These are phyloP conservation scores for Metschnikowia corniflorae DNA, from an alignment of 805 yeast species.

Conservation along the genomic window DNA sequence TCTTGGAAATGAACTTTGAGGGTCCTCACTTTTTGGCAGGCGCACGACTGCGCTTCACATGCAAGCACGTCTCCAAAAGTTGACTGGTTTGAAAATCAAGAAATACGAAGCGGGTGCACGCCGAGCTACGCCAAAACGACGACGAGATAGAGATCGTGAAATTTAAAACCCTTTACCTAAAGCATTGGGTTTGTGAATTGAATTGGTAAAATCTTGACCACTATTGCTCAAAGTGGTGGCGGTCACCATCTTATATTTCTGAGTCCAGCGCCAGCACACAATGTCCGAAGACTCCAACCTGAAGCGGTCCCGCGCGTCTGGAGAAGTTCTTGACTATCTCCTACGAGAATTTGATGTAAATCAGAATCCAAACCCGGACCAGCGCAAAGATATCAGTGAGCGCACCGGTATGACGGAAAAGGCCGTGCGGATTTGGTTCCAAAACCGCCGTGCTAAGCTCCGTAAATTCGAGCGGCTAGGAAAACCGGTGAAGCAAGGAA, in stretches of 20 bases:
- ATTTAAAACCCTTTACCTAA: no score
- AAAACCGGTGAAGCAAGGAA: slow-evolving; percentile 11
- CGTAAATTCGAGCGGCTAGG: slow-evolving; percentile 59
- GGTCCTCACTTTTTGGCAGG: no score
- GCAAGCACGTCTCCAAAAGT: slow-evolving; percentile 8
- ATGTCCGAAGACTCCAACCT: slow-evolving; percentile 20
- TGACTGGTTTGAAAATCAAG: neutral
- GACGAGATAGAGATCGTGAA: no score
- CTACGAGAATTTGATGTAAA: slow-evolving; percentile 66
- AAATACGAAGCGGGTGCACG: no score
- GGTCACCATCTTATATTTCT: no score
- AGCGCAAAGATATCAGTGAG: slow-evolving; percentile 64
- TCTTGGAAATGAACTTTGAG: no score
- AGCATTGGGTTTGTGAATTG: no score
- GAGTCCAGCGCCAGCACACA: no score
- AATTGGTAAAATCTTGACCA: no score
- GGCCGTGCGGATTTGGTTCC: slow-evolving; percentile 91
- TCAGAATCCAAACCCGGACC: slow-evolving; percentile 72
- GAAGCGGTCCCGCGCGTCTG: slow-evolving; percentile 71
- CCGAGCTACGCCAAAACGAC: no score
- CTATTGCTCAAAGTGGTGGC: no score
- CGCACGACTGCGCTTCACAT: slow-evolving; percentile 8
- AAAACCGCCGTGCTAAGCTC: slow-evolving; percentile 77
- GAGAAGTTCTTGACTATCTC: slow-evolving; percentile 68
- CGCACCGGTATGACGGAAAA: slow-evolving; percentile 81